These are phyloP conservation scores for Fusarium abutilonis DNA, from an alignment of 2,329 filamentous ascomycete species.

Conservation along the genomic window DNA sequence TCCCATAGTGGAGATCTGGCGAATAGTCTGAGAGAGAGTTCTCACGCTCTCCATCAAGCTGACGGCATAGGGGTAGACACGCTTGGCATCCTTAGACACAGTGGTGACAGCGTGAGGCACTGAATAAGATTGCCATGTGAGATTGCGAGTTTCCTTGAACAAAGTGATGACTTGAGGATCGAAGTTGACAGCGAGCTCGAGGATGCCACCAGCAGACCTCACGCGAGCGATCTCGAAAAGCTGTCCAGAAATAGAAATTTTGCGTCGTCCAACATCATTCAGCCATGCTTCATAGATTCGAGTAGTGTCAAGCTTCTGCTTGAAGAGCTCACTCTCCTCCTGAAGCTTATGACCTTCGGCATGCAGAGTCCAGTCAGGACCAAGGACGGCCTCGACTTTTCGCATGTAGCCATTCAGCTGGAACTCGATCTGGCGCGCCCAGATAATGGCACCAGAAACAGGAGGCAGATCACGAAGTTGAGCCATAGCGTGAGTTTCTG, in stretches of 20 bases:
- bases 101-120: constrained; percentile 95
- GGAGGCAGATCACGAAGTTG: constrained; percentile 95
- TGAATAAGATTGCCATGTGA: constrained; percentile 93
- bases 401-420: constrained; percentile 98
- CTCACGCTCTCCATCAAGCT: constrained; percentile 99
- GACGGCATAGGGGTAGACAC: constrained; percentile 97
- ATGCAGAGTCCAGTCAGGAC: constrained; percentile 93
- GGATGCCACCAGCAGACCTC: constrained; percentile 85
- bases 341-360: constrained; percentile 94
- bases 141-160: constrained; percentile 97
- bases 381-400: constrained; percentile 98
- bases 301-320: constrained; percentile 93
- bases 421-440: constrained; percentile 95
- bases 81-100: constrained; percentile 97
- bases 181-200: constrained; percentile 95
- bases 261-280: constrained; percentile 85
- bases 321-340: constrained; percentile 90
- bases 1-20: constrained; percentile 84
- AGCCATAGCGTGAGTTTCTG: constrained; percentile 97
- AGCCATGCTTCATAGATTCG: constrained; percentile 97
- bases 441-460: constrained; percentile 96
- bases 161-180: constrained; percentile 96
- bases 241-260: constrained; percentile 90
- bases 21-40: constrained; percentile 87
- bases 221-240: constrained; percentile 91